Conservation (phyloP, 1,284 basidiomycete species). For the Serendipita sp. region DNA sequence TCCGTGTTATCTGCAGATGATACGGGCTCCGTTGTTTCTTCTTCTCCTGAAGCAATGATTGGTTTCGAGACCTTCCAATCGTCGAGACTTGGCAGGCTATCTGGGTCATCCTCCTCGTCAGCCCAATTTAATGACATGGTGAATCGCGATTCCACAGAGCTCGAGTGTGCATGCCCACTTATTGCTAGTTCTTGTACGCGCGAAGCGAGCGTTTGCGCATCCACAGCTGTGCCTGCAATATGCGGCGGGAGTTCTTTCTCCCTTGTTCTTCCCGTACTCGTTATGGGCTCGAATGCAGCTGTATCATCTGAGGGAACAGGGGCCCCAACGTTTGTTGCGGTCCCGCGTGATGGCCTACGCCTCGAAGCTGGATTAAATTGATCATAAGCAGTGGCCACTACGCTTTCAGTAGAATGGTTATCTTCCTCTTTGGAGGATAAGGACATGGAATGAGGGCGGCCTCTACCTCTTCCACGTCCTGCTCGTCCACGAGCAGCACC, state of each 20-base stretch:
- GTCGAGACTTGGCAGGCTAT: neutral
- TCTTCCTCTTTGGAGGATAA: no score
- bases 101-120: slow-evolving; percentile 3
- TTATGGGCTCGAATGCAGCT: neutral
- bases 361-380: no score
- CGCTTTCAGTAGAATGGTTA: no score
- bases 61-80: neutral
- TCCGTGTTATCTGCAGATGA: neutral
- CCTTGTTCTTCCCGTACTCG: neutral
- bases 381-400: no score
- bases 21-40: neutral
- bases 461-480: neutral
- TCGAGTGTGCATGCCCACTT: neutral
- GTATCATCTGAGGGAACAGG: neutral
- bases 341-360: neutral
- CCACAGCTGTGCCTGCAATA: slow-evolving; percentile 4
- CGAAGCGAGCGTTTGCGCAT: neutral
- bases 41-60: neutral
- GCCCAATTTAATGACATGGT: slow-evolving; percentile 5
- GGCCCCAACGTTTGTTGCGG: neutral
- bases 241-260: slow-evolving; percentile 1
- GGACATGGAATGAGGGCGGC: neutral
- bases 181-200: neutral
- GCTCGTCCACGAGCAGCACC: neutral
- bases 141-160: slow-evolving; percentile 3